Evolutionary conservation across 192 early-diverging fungal species (phyloP), one percentile per base, ranked within the genome.

Genomic region (Coemansia sp.): DNA sequence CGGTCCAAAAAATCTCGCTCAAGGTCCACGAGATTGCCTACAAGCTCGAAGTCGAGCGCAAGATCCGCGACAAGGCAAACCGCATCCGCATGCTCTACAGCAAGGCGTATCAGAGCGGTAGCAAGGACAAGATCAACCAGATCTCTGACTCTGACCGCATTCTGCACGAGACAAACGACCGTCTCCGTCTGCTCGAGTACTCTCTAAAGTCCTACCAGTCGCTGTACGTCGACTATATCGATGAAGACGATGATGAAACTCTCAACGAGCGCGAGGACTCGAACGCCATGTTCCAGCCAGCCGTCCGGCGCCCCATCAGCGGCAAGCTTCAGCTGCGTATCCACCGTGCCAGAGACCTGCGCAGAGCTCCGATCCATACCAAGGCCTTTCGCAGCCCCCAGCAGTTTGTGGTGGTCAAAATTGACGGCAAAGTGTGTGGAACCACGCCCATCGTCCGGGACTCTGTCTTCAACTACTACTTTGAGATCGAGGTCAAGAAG

Each of bases 11-110:
- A 77, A 86, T 92, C 40, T 88, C 89, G 37, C 78, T 90, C 70
- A 95, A 94, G 76, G 83, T 98, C 21, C 86, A 88, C 35, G 94
- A 96, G 75, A 85, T 96, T 31, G 88, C 89, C 35, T 90, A 87
- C 69, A 97, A 97, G 79, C 87, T 98, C 16, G 92, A 95, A 58
- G 90, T 98, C 21, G 97, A 99, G 82, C 89, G 85, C 67, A 95
- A 95, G 78, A 88, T 99, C n/a, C 84, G 89, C 65, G 90, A 79
- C 51, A 76, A 71, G 33, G 77, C 73, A 58, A 79, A 74, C 70
- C 56, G 72, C 51, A 82, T 74, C 68, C 67, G 73, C 57, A 59
- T 40, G 61, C 59, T 82, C 15, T 79, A 80, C 74, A 77, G 68
- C 77, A 67, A 66, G 52, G 87, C 85, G 64, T 68, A 84, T 25